Conservation (phyloP, 164 flowering plant species). For the Vitis labrusca region DNA sequence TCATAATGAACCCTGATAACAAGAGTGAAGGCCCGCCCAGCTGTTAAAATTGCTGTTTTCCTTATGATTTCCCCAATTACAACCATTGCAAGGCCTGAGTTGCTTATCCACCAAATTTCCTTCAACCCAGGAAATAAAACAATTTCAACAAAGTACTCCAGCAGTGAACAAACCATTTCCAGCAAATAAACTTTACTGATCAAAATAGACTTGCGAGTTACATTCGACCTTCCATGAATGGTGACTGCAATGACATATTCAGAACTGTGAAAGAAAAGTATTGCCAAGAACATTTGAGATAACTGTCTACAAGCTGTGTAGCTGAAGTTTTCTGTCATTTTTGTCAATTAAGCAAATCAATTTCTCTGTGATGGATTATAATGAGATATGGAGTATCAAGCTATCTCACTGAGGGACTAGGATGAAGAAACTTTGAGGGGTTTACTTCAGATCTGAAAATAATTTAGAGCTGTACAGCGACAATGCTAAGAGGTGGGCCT, state of each 20-base stretch:
- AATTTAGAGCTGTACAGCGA: neutral
- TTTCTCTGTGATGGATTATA: conserved; percentile 2
- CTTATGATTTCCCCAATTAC: conserved; percentile 77
- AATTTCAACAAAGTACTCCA: conserved; percentile 68
- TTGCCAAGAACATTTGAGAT: conserved; percentile 52
- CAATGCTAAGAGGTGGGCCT: too few relatives aligned
- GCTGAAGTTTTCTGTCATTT: conserved; percentile 45
- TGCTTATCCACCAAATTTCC: conserved; percentile 76
- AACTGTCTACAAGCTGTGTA: conserved; percentile 63
- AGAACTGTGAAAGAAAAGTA: conserved; percentile 64
- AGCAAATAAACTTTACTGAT: conserved; percentile 68
- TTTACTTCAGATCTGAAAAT: conserved; percentile 12
- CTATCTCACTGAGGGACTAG: neutral
- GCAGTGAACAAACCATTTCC: conserved; percentile 71
- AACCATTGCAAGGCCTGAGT: conserved; percentile 70
- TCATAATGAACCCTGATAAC: conserved; percentile 55
- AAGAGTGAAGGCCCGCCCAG: conserved; percentile 86
- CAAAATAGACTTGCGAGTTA: conserved; percentile 62
- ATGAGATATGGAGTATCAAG: neutral
- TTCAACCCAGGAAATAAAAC: conserved; percentile 65
- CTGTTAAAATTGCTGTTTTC: conserved; percentile 78
- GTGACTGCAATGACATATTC: conserved; percentile 62
- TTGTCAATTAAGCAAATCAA: conserved; percentile 9
- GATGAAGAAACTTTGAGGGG: neutral
- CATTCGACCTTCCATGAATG: conserved; percentile 64